phyloP scores from a whole-genome alignment of 2,329 filamentous ascomycete genomes.

The Xylaria digitata region DNA sequence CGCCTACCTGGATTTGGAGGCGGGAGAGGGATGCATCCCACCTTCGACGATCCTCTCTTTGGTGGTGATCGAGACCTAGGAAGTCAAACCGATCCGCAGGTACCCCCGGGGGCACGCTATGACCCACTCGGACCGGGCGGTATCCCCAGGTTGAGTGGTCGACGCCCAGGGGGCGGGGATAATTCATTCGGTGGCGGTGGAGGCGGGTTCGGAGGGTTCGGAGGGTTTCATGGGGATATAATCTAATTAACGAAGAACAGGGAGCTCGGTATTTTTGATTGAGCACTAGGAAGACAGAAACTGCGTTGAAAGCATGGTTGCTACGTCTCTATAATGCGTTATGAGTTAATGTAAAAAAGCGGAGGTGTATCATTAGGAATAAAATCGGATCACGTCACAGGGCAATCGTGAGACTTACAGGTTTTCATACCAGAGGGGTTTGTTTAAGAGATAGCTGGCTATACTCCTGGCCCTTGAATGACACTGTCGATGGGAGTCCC shows the following conservation, averaged over 20 bases:
- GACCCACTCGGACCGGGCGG: constrained; percentile 84
- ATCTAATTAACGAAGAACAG: constrained; percentile 38
- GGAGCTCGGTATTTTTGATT: background rate
- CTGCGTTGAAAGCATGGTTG: constrained; percentile 3
- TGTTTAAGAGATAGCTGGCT: background rate
- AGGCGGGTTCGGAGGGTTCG: constrained; percentile 51
- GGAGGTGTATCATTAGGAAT: constrained; percentile 27
- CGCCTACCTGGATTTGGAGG: constrained; percentile 68
- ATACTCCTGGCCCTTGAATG: constrained; percentile 17
- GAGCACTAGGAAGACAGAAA: background rate
- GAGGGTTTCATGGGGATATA: constrained; percentile 47
- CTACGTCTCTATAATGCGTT: constrained; percentile 21
- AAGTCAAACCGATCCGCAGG: constrained; percentile 72
- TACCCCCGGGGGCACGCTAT: constrained; percentile 89
- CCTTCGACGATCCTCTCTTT: constrained; percentile 91
- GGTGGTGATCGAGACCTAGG: constrained; percentile 63
- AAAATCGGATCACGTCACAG: background rate
- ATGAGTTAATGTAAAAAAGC: constrained; percentile 26
- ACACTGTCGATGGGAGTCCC: constrained; percentile 32
- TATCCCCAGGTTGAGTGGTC: constrained; percentile 59
- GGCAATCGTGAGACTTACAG: constrained; percentile 13
- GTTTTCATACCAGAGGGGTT: background rate
- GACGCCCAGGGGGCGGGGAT: constrained; percentile 53
- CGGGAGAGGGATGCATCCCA: constrained; percentile 91
- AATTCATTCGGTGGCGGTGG: constrained; percentile 53